These are phyloP conservation scores for Colletotrichum lindemuthianum DNA, from an alignment of 2,329 filamentous ascomycete species.

Conservation along the genomic window DNA sequence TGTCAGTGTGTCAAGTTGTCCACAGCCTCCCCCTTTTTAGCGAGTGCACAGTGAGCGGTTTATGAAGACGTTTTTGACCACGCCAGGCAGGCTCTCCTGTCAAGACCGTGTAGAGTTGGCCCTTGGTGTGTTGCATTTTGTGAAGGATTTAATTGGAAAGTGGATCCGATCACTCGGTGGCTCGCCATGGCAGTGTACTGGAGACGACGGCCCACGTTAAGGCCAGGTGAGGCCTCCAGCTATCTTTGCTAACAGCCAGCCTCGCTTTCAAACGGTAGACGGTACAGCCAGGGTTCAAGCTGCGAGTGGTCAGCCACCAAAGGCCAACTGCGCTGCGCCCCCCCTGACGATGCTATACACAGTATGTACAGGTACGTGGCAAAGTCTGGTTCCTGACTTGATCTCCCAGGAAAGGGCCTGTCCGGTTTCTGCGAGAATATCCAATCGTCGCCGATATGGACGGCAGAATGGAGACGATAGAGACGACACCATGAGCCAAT, in stretches of 20 bases:
- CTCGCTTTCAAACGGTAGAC: neutral
- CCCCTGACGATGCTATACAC: slow-evolving; percentile 23
- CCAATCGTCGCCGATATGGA: slow-evolving; percentile 19
- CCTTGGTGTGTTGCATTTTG: slow-evolving; percentile 31
- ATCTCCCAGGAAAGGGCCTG: slow-evolving; percentile 6
- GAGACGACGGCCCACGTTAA: slow-evolving; percentile 4
- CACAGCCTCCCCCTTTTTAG: slow-evolving; percentile 26
- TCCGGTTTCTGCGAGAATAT: slow-evolving; percentile 5
- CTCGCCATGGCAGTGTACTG: slow-evolving; percentile 17
- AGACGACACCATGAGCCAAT: slow-evolving; percentile 3
- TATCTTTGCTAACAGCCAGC: slow-evolving; percentile 7
- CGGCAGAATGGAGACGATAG: slow-evolving; percentile 7
- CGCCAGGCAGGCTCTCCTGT: neutral
- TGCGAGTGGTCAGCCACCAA: slow-evolving; percentile 20
- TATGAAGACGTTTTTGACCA: slow-evolving; percentile 22
- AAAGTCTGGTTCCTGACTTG: slow-evolving; percentile 32
- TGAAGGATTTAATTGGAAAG: slow-evolving; percentile 33
- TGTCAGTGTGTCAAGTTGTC: slow-evolving; percentile 32
- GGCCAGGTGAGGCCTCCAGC: neutral
- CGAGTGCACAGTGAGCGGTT: slow-evolving; percentile 10
- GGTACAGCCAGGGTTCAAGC: slow-evolving; percentile 3
- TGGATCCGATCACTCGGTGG: slow-evolving; percentile 28
- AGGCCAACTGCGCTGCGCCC: slow-evolving; percentile 17
- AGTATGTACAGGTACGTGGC: no score
- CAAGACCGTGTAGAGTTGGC: neutral